Percentiles rank a stretch among this genome's conserved stretches.
These are phyloP conservation scores for Aspergillus ostianus DNA, from an alignment of 495 filamentous ascomycete species.

Conservation along the genomic window DNA sequence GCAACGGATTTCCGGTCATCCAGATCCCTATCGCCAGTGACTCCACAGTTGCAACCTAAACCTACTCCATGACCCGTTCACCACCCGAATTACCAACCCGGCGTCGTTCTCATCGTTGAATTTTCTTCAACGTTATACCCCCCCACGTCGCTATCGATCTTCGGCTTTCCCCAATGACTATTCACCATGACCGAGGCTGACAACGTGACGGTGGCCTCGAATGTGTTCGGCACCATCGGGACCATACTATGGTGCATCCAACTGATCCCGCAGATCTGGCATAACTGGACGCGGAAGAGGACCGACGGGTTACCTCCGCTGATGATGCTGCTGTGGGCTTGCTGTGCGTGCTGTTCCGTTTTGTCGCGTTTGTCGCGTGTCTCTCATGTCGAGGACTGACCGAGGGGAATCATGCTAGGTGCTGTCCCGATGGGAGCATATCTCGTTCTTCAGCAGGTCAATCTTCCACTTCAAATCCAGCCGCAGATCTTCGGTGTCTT, in stretches of 20 bases:
- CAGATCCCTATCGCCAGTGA: not conserved
- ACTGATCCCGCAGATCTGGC: constrained; percentile 62
- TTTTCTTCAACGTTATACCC: not conserved
- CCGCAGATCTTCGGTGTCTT: constrained; percentile 67
- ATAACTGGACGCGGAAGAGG: constrained; percentile 66
- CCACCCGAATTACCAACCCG: not conserved
- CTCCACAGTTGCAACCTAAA: not conserved
- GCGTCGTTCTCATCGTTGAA: not conserved
- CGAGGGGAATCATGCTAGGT: constrained; percentile 24
- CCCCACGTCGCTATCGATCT: not conserved
- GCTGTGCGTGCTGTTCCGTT: constrained; percentile 43
- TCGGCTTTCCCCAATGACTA: not conserved
- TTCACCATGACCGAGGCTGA: constrained; percentile 24
- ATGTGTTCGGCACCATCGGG: constrained; percentile 54
- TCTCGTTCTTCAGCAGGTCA: constrained; percentile 64
- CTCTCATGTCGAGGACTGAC: not conserved
- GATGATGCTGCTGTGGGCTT: constrained; percentile 77
- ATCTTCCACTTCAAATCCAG: constrained; percentile 72
- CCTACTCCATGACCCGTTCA: not conserved
- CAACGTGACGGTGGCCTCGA: constrained; percentile 48
- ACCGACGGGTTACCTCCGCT: constrained; percentile 68
- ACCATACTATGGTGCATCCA: constrained; percentile 57
- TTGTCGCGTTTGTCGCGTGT: constrained; percentile 4
- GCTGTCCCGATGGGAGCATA: constrained; percentile 55
- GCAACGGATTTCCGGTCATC: not conserved